Base-by-base conservation (phyloP, 345 rosid species). In the Citrus unshiu region DNA sequence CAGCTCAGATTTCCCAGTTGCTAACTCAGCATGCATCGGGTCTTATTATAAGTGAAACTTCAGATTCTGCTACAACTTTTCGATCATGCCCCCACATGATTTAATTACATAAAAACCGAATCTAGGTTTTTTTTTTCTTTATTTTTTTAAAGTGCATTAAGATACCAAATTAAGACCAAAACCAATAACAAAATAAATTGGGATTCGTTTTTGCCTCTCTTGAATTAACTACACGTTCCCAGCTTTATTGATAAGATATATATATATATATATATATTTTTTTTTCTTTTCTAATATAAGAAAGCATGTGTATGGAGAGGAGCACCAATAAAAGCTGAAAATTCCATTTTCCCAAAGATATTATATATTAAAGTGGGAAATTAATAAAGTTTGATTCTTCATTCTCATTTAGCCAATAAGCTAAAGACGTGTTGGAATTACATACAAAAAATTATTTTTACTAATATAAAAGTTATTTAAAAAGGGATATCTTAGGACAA, bases 261-360 rank as follows among this genome's bases (percentile, higher is more conserved):
- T 32, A 32, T 32, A 32, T 30, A 30, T 25, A 25, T 25, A 25
- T 25, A 25, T 25, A 25, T 25, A 25, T 25, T 24, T 24, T 32
- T 32, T 32, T 32, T 74, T 25, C 46, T 22, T 59, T 40, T 68
- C 51, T 61, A 61, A 51, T 51, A 54, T 68, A 4, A n/a, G 80
- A 78, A 73, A 77, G 73, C 79, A 70, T 40, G 83, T 40, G 83
- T 67, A 67, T 60, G 73, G 82, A 56, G 64, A 29, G 80, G 24
- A 82, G 88, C 88, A 85, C 88, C 80, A 74, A 6, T 27, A 83
- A 89, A 85, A 84, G 90, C 83, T 57, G 83, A 84, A 84, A 80
- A 80, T 79, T 85, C 86, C 82, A 81, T 84, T 79, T 80, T 83
- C 76, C 74, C 24, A 67, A 84, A 77, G 82, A 84, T 78, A 83